Evolutionary conservation across 139 green algal species (phyloP).

Genomic region (Pseudopediastrum boryanum): DNA sequence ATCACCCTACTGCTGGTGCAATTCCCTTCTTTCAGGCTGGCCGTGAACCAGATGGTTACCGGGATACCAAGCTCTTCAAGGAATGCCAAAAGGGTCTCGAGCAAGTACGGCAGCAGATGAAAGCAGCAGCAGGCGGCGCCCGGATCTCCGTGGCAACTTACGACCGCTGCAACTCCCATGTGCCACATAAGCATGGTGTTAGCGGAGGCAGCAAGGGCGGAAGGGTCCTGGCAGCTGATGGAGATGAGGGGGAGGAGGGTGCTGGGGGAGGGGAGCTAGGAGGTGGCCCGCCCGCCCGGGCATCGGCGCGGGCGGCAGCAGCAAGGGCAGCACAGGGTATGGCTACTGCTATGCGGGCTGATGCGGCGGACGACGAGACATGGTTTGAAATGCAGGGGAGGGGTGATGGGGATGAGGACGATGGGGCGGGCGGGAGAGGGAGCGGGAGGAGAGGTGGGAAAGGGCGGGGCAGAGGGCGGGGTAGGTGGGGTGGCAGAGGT

Average conservation of each 20-base stretch:
- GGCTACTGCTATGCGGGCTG: no score
- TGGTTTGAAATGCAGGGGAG: no score
- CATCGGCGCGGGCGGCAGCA: not conserved
- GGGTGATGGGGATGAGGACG: no score
- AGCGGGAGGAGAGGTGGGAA: no score
- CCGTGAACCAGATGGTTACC: slow-evolving; percentile 27
- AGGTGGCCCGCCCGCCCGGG: not conserved
- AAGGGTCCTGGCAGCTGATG: not conserved
- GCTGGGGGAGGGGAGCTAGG: not conserved
- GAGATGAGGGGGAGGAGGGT: not conserved
- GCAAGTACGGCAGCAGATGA: slow-evolving; percentile 14
- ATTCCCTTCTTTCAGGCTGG: slow-evolving; percentile 21
- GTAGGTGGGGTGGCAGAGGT: not conserved
- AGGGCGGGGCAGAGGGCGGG: not conserved
- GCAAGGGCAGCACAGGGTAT: not conserved
- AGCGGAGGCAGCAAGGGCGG: no score
- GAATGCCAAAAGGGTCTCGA: slow-evolving; percentile 37
- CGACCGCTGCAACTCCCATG: no score
- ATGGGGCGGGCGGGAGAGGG: no score
- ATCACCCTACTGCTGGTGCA: not conserved
- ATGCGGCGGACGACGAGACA: no score
- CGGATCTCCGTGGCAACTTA: no score
- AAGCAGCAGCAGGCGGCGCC: no score
- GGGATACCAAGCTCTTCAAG: slow-evolving; percentile 27
- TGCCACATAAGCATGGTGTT: not conserved